phyloP scores from a whole-genome alignment of 2,329 filamentous ascomycete genomes.

The Neofusicoccum parvum region DNA sequence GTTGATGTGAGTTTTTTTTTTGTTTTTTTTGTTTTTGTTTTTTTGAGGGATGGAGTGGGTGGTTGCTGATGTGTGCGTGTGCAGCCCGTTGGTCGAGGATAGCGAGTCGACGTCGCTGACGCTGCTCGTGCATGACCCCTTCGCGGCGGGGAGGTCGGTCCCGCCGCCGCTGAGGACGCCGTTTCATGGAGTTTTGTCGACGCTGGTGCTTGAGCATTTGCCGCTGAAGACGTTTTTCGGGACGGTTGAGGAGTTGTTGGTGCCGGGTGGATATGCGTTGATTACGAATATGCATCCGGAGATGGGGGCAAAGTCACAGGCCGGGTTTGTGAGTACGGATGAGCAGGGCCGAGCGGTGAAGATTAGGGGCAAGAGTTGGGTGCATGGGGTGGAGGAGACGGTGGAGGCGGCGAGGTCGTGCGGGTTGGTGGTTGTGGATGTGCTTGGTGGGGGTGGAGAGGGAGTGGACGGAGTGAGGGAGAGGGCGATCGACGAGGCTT shows the following conservation, averaged over 20 bases:
- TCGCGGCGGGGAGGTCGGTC: not conserved
- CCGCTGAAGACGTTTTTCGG: slow-evolving; percentile 55
- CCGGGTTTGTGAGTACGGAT: slow-evolving; percentile 61
- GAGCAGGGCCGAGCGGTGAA: slow-evolving; percentile 43
- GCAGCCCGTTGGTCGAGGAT: too few relatives aligned
- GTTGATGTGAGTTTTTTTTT: not conserved
- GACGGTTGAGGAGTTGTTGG: slow-evolving; percentile 47
- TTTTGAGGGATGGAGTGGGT: too few relatives aligned
- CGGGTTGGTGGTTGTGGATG: slow-evolving; percentile 35
- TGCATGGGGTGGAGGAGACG: slow-evolving; percentile 56
- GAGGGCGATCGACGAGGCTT: slow-evolving; percentile 30
- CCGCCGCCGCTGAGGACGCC: slow-evolving; percentile 13
- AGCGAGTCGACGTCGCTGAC: not conserved
- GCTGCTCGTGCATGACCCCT: not conserved
- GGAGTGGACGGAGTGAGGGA: slow-evolving; percentile 31
- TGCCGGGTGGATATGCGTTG: slow-evolving; percentile 53
- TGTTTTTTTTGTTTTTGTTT: not conserved
- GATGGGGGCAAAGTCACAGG: slow-evolving; percentile 62
- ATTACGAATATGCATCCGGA: slow-evolving; percentile 71
- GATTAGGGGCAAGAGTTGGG: slow-evolving; percentile 61
- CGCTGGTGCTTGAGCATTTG: slow-evolving; percentile 67
- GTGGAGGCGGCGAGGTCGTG: slow-evolving; percentile 47
- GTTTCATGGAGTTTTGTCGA: slow-evolving; percentile 57
- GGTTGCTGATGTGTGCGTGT: too few relatives aligned
- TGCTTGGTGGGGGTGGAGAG: slow-evolving; percentile 20